Conservation (phyloP, 306 rosid species). For the Crotalaria pallida region DNA sequence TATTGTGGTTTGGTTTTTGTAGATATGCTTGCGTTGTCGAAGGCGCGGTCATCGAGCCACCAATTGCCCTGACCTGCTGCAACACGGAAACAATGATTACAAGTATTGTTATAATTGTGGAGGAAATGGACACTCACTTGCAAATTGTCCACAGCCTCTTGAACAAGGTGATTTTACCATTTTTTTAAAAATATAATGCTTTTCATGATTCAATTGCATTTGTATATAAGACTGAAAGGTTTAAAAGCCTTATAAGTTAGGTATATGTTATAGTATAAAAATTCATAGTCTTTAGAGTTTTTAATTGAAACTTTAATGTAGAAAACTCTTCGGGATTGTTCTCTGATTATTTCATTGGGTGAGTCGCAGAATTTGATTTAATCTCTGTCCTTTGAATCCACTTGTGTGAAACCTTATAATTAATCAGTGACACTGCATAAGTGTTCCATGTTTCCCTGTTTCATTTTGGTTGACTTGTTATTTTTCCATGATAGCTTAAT, state of each 20-base stretch:
- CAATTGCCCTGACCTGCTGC: conserved; percentile 70
- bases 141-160: conserved; percentile 55
- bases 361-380: not conserved
- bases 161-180: conserved; percentile 50
- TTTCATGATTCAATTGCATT: not conserved
- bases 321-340: not conserved
- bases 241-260: not conserved
- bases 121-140: conserved; percentile 68
- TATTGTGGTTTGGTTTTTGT: conserved; percentile 8
- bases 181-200: not conserved
- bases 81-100: conserved; percentile 30
- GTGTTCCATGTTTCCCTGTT: no score
- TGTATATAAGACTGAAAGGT: not conserved
- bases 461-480: no score
- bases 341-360: not conserved
- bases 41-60: conserved; percentile 76
- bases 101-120: conserved; percentile 89
- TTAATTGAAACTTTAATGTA: not conserved
- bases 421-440: no score
- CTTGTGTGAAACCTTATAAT: no score
- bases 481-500: no score
- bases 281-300: not conserved
- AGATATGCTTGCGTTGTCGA: conserved; percentile 90
- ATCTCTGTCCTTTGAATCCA: no score
- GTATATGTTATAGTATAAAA: not conserved